Evolutionary conservation across 179 eudicot species (phyloP), one percentile per base, ranked within the genome.

Genomic region (Spinacia oleracea): DNA sequence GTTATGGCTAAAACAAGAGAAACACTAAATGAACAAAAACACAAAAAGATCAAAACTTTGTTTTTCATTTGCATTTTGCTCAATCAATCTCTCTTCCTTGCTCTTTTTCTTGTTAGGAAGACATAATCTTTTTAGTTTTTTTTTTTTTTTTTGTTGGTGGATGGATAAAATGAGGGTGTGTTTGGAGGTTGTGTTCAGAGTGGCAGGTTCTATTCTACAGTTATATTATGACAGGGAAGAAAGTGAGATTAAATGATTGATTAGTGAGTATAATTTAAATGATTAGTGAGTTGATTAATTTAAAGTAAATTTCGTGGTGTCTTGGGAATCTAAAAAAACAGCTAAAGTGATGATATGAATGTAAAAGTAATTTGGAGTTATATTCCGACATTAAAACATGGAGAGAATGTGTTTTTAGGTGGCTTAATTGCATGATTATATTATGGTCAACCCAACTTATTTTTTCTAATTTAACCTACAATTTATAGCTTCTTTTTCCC

Each of bases 321-420:
- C 73, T 87, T 48, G 73, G 89, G 91, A 88, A 88, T 80, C 68
- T 55, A 38, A 78, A 38, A 78, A 78, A 84, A 58, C 88, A 83
- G 89, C 88, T 79, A 81, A 81, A 51, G 23, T 75, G 70, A 73
- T 74, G 83, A 38, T 38, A 75, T 71, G 40, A 51, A 68, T 79
- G 83, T 88, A 73, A 73, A 79, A 78, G 69, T 72, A n/a, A 15
- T 83, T 91, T 86, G 92, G 90, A 86, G 73, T 71, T 78, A 67
- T 79, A 34, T 46, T 73, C 89, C 85, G 92, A 91, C 97, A 91
- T 72, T 83, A 74, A 86, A 91, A 91, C 93, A 91, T 90, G 93
- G 86, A 75, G 78, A 84, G 92, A 91, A 88, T 90, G 90, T 90
- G 92, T 88, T 89, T 82, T 60, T 59, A 71, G 76, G 78, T 67